Evolutionary conservation across 495 filamentous ascomycete genomes (phyloP), one percentile per base, ranked within the genome.

Genomic region (Thozetella sp.): DNA sequence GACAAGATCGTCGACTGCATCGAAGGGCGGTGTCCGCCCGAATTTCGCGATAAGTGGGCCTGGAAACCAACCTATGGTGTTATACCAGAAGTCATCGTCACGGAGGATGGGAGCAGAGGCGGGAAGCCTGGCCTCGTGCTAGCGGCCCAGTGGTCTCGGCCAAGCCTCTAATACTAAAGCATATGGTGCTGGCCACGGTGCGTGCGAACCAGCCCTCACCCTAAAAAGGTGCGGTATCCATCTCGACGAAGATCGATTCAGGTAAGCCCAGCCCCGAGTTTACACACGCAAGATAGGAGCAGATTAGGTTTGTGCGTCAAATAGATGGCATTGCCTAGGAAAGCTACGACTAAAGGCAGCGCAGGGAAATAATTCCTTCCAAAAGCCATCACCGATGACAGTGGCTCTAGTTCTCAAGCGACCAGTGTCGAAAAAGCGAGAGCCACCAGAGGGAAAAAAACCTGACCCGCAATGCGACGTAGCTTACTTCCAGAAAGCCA

Each of bases 1-100:
- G 89, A 91, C 55, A 87, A 87, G 67, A 81, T 96, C 46, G 87
- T 88, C 13, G 87, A 92, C 64, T 83, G 85, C 25, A 68, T 96
- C 23, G 76, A 83, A 68, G 78, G 84, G 1, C 72, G 72, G 6
- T 77, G 85, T 30, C 84, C 86, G 1, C 68, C 72, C 6, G 83
- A 86, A 66, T 83, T 93, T 55, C 67, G 65, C 24, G 69, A 80
- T 20, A 83, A 91, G 66, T 97, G 93, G 93, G 69, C 65, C 48
- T 96, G 91, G 92, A 80, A 69, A 54, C 30, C 58, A 2, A 54
- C 30, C 25, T 15, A 9, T 25, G 56, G 76, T 75, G 51, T 68
- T 17, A 51, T 53, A 13, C 45, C 19, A 26, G 54, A 50, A 4
- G 58, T 67, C 25, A 64, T 77, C 34, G 69, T 79, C 54, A 88